Evolutionary conservation across 1,284 basidiomycete genomes (phyloP).

Genomic region (Rhizoctonia solani): DNA sequence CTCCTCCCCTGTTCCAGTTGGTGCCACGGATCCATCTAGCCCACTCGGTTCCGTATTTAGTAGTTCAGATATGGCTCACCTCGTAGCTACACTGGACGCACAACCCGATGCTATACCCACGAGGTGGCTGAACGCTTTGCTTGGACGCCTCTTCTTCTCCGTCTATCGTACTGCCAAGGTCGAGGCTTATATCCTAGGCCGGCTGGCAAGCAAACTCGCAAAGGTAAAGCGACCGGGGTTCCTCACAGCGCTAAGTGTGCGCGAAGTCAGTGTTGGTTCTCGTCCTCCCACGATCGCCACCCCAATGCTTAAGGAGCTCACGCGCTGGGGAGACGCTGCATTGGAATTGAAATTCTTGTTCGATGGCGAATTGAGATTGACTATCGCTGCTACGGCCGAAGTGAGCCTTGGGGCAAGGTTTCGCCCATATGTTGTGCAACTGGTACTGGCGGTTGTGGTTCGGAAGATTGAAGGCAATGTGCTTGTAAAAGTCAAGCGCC

Average conservation of each 20-base stretch:
- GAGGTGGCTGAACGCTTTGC: constrained; percentile 93
- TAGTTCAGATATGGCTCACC: constrained; percentile 77
- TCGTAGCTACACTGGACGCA: constrained; percentile 85
- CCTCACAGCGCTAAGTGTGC: constrained; percentile 83
- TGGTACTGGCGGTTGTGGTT: constrained; percentile 85
- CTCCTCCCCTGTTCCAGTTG: constrained; percentile 42
- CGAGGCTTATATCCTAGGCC: constrained; percentile 82
- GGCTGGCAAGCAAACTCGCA: constrained; percentile 90
- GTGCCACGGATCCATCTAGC: constrained; percentile 56
- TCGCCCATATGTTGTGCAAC: constrained; percentile 86
- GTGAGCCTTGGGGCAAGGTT: constrained; percentile 72
- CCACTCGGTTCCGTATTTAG: constrained; percentile 64
- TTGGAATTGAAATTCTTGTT: constrained; percentile 86
- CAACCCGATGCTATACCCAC: constrained; percentile 94
- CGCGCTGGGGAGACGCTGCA: constrained; percentile 87
- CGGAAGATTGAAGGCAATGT: constrained; percentile 90
- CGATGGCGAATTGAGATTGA: constrained; percentile 86
- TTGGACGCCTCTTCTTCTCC: constrained; percentile 91
- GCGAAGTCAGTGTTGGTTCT: constrained; percentile 87
- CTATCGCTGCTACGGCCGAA: constrained; percentile 84
- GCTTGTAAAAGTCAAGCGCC: constrained; percentile 88
- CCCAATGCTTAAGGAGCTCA: constrained; percentile 96
- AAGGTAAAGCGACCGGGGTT: constrained; percentile 89
- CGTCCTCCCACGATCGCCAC: constrained; percentile 84
- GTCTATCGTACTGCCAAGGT: constrained; percentile 82